phyloP scores from a whole-genome alignment of 2,329 filamentous ascomycete species.

The Phaeosphaeria sp. region DNA sequence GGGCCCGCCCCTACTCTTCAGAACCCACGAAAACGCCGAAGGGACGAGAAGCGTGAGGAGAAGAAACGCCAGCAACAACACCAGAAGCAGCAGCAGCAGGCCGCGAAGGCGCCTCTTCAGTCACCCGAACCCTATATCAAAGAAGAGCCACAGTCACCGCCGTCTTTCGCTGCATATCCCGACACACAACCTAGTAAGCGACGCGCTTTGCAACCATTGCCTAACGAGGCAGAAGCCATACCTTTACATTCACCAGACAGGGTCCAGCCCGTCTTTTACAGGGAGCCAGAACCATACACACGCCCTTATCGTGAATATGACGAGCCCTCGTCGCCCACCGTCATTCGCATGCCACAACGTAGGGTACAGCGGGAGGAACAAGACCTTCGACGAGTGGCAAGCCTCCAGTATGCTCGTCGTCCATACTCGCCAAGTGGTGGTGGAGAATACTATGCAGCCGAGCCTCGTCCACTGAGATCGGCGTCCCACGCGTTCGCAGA shows the following conservation, averaged over 20 bases:
- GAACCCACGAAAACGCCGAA: conserved; percentile 60
- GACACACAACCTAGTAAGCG: conserved; percentile 50
- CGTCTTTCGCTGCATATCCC: conserved; percentile 56
- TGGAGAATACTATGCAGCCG: conserved; percentile 49
- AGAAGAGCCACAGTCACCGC: conserved; percentile 68
- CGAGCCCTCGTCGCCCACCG: conserved; percentile 48
- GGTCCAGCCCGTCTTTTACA: conserved; percentile 56
- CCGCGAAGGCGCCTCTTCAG: conserved; percentile 40
- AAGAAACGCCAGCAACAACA: conserved; percentile 39
- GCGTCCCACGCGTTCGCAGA: conserved; percentile 53
- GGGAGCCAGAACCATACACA: conserved; percentile 43
- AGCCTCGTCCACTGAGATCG: conserved; percentile 47
- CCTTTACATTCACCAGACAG: conserved; percentile 47
- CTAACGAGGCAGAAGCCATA: conserved; percentile 48
- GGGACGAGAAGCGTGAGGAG: conserved; percentile 49
- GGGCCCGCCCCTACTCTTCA: conserved; percentile 51
- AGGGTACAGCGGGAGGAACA: conserved; percentile 53
- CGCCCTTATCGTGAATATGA: conserved; percentile 54
- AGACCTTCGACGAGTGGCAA: conserved; percentile 56
- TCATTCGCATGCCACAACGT: conserved; percentile 48
- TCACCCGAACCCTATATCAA: conserved; percentile 64
- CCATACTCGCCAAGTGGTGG: conserved; percentile 48
- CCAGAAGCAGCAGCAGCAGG: conserved; percentile 23
- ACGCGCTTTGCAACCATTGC: conserved; percentile 45
- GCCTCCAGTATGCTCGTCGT: conserved; percentile 55